Percentiles rank a stretch among this genome's conserved stretches.
Conservation (phyloP, 148 eudicot genomes). For the Simmondsia chinensis region DNA sequence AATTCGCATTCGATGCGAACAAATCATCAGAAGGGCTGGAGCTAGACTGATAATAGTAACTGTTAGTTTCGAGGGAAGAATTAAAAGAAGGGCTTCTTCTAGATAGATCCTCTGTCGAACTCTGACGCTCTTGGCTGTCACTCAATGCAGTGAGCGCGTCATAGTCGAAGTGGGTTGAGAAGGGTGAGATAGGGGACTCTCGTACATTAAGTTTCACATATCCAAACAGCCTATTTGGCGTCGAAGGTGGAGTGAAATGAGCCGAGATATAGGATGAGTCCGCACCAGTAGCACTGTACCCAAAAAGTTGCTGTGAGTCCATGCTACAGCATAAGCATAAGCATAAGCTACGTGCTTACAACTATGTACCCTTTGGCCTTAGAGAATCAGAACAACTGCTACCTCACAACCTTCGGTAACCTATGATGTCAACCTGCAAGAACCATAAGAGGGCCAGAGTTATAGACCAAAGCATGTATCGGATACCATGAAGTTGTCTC, state of each 20-base stretch:
- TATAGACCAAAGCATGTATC: too few species aligned
- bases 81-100: conserved; percentile 35
- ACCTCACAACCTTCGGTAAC: background rate
- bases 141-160: conserved; percentile 32
- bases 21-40: conserved; percentile 28
- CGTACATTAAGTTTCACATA: conserved; percentile 34
- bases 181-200: conserved; percentile 68
- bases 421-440: conserved; percentile 9
- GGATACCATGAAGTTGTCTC: too few species aligned
- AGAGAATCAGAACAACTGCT: background rate
- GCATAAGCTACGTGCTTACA: conserved; percentile 16
- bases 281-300: conserved; percentile 32
- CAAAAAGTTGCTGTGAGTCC: conserved; percentile 55
- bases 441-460: conserved; percentile 5
- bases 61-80: conserved; percentile 37
- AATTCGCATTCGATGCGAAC: conserved; percentile 15
- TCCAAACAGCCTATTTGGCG: conserved; percentile 27
- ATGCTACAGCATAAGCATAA: conserved; percentile 29
- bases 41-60: conserved; percentile 22
- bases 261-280: conserved; percentile 36
- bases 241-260: conserved; percentile 25
- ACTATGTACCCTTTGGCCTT: background rate
- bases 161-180: conserved; percentile 43
- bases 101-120: conserved; percentile 43
- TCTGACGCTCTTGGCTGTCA: conserved; percentile 47